A percentile compares a stretch with the other conserved stretches of the same genome.
phyloP scores from a whole-genome alignment of 306 rosid genomes.

The Heteromeles arbutifolia region DNA sequence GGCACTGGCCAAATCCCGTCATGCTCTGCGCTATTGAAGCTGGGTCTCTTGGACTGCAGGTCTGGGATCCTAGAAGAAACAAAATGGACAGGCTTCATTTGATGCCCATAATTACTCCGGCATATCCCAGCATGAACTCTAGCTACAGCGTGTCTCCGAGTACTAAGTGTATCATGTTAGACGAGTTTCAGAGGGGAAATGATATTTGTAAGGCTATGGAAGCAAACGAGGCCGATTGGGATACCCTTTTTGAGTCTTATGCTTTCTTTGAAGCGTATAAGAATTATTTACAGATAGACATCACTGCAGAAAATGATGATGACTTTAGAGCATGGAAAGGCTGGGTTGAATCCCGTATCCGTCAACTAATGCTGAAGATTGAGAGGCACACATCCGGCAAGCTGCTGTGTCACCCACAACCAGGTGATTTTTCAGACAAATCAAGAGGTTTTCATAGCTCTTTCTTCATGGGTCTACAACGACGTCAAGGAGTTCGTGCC shows the following conservation, averaged over 20 bases:
- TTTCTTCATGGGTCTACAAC: conserved; percentile 92
- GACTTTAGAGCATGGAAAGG: conserved; percentile 94
- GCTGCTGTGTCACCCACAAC: conserved; percentile 96
- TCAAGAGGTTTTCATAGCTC: conserved; percentile 65
- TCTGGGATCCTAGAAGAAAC: conserved; percentile 98
- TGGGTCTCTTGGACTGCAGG: conserved; percentile 79
- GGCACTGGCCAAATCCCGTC: conserved; percentile 99
- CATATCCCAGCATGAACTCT: conserved; percentile 97
- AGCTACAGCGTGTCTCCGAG: conserved; percentile 89
- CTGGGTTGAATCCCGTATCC: conserved; percentile 97
- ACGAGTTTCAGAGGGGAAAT: conserved; percentile 89
- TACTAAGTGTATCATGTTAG: conserved; percentile 78
- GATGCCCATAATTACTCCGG: conserved; percentile 99
- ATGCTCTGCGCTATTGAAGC: conserved; percentile 91
- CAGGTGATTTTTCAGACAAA: conserved; percentile 79
- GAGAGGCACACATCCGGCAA: conserved; percentile 65
- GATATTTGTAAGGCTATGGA: conserved; percentile 94
- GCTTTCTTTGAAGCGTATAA: conserved; percentile 83
- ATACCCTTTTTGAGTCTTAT: conserved; percentile 79
- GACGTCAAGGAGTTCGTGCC: conserved; percentile 67
- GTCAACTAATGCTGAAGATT: conserved; percentile 86
- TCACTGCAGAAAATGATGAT: conserved; percentile 65
- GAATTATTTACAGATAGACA: conserved; percentile 81
- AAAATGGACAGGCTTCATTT: conserved; percentile 70
- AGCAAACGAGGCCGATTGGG: conserved; percentile 73